phyloP scores from a whole-genome alignment of 768 basidiomycete genomes.

The Nidularia pulvinata region DNA sequence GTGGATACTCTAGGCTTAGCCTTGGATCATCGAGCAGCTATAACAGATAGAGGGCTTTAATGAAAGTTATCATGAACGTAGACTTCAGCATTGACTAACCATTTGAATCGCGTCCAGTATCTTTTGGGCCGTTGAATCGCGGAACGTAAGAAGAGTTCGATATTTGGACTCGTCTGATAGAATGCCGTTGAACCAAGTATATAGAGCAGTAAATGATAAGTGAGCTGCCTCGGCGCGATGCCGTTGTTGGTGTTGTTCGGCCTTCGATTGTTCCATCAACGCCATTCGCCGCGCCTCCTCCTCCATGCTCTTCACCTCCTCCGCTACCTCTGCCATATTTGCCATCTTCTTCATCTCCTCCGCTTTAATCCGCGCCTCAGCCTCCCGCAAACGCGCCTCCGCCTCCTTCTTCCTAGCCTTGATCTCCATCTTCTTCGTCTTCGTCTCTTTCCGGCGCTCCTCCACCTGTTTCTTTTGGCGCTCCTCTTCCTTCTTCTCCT shows the following conservation, averaged over 20 bases:
- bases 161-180: neutral
- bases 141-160: neutral
- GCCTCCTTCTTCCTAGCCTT: no score
- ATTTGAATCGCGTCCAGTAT: neutral
- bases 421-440: no score
- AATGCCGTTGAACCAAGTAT: neutral
- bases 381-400: no score
- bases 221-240: neutral
- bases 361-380: no score
- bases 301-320: conserved; percentile 7
- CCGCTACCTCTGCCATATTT: conserved; percentile 41
- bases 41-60: neutral
- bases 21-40: neutral
- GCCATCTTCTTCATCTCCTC: conserved; percentile 42
- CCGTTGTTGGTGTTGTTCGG: neutral
- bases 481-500: conserved; percentile 5
- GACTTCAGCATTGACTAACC: neutral
- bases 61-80: neutral
- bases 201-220: no score
- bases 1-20: neutral
- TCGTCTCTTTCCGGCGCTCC: no score
- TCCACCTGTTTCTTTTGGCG: conserved; percentile 6
- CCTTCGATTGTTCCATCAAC: neutral
- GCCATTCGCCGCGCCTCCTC: neutral
- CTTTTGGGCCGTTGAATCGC: neutral